Base-by-base conservation (phyloP, 2,329 filamentous ascomycete genomes). In the Cladorrhinum sp. region DNA sequence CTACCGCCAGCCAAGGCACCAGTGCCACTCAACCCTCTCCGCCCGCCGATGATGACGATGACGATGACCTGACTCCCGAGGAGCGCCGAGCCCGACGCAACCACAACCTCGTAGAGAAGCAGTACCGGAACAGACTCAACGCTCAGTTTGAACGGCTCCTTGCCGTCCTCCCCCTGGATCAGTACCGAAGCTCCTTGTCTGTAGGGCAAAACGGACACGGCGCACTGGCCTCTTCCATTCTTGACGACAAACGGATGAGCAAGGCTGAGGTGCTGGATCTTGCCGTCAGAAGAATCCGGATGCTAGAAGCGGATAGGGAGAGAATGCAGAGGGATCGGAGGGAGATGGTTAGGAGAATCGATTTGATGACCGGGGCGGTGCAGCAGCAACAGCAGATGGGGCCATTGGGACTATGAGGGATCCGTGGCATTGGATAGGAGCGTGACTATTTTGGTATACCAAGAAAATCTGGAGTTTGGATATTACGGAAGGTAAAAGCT, bases 221-320 rank as follows among this genome's bases (percentile, higher is more conserved):
- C 59, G 24, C 3, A 3, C 33, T 36, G 33, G 33, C 33, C 12
- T 36, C 33, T 4, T 46, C 42, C 16, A 46, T 46, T 5, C 23
- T 50, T 18, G 64, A 59, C 12, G 64, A 64, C 68, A 72, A 46
- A 39, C 67, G 71, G 10, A 66, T 73, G 28, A 76, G 73, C 68
- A 76, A 76, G 62, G 73, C 71, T 14, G 73, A 76, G 60, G 73
- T 76, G 14, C 58, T 76, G 18, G 74, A 75, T 36, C 65, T 75
- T 62, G 73, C 74, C n/a, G 69, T 71, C 12, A 64, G 67, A 33
- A 68, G 74, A 49, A 76, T 76, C 58, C 60, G 70, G 56, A 61
- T 64, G 46, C 66, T 76, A 6, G 73, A 76, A 63, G 64, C 66
- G 51, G 71, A 72, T 53, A 64, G 67, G 6, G 65, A 69, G 21